Evolutionary conservation across 139 green algal genomes (phyloP).

Genomic region (Tetratostichococcus sp.): DNA sequence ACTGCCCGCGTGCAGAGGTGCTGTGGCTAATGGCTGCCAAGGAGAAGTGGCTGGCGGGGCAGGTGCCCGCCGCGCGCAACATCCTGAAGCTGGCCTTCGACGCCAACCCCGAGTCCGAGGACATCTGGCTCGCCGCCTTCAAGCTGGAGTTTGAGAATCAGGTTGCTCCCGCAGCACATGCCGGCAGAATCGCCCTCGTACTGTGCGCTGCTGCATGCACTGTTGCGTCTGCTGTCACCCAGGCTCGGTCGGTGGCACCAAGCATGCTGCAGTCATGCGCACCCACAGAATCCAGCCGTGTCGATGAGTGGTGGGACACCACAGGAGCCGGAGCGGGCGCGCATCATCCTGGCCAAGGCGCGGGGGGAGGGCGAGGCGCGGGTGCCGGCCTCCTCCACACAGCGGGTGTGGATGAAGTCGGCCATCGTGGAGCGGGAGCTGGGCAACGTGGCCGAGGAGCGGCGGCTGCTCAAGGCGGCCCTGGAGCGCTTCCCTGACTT

Average conservation of each 20-base stretch:
- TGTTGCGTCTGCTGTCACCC: too few species aligned
- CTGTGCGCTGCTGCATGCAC: too few species aligned
- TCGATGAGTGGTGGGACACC: neutral
- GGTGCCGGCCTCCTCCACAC: slow-evolving; percentile 50
- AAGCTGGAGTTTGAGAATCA: slow-evolving; percentile 98
- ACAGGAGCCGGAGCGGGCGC: slow-evolving; percentile 8
- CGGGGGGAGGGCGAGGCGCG: slow-evolving; percentile 36
- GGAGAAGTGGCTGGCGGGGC: slow-evolving; percentile 86
- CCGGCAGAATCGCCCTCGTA: too few species aligned
- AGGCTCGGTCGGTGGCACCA: too few species aligned
- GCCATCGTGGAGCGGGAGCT: slow-evolving; percentile 91
- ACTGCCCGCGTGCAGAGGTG: slow-evolving; percentile 89
- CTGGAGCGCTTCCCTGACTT: slow-evolving; percentile 71
- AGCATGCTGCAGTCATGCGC: slow-evolving; percentile 9
- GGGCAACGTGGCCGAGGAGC: slow-evolving; percentile 57
- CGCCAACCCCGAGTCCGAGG: slow-evolving; percentile 87
- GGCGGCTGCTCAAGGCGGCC: slow-evolving; percentile 59
- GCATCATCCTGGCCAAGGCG: slow-evolving; percentile 62
- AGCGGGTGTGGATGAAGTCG: slow-evolving; percentile 96
- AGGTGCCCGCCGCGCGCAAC: slow-evolving; percentile 67
- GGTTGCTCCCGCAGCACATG: too few species aligned
- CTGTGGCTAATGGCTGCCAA: slow-evolving; percentile 98
- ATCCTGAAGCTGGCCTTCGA: slow-evolving; percentile 76
- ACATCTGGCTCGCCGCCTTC: slow-evolving; percentile 96
- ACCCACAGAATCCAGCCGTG: neutral